Evolutionary conservation across 331 rosid genomes (phyloP).

Genomic region (Erythrophleum ivorense): DNA sequence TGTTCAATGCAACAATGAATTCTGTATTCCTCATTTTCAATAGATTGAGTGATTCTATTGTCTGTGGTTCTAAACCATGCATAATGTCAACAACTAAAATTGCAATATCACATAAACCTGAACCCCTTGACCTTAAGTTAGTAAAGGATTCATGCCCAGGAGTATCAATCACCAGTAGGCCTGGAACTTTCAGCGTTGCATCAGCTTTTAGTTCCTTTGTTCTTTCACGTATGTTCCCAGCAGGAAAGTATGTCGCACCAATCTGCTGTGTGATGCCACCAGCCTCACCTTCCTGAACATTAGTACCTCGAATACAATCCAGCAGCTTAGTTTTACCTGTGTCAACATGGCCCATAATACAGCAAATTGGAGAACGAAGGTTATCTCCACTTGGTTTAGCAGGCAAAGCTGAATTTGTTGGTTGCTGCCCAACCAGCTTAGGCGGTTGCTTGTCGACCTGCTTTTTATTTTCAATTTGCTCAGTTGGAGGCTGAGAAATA

Average conservation of each 20-base stretch:
- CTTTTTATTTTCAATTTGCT: slow-evolving; percentile 49
- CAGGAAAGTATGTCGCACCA: slow-evolving; percentile 97
- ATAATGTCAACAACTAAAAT: slow-evolving; percentile 93
- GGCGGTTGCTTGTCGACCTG: slow-evolving; percentile 43
- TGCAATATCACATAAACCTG: slow-evolving; percentile 92
- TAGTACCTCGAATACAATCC: slow-evolving; percentile 93
- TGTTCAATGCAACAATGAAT: slow-evolving; percentile 87
- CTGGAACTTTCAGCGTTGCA: slow-evolving; percentile 91
- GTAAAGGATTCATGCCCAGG: slow-evolving; percentile 93
- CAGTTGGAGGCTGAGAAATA: slow-evolving; percentile 45
- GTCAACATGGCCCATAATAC: slow-evolving; percentile 99
- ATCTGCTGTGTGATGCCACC: slow-evolving; percentile 99
- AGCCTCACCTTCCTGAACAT: slow-evolving; percentile 99
- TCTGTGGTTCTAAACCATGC: slow-evolving; percentile 95
- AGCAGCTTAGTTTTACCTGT: slow-evolving; percentile 94
- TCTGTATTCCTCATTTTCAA: slow-evolving; percentile 94
- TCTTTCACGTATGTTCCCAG: slow-evolving; percentile 87
- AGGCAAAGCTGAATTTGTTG: slow-evolving; percentile 40
- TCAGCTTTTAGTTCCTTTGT: slow-evolving; percentile 94
- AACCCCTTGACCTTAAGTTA: slow-evolving; percentile 91
- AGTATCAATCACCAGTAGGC: slow-evolving; percentile 89
- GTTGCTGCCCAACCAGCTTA: slow-evolving; percentile 44
- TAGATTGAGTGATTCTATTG: slow-evolving; percentile 88
- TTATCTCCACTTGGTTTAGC: slow-evolving; percentile 60
- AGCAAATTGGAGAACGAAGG: slow-evolving; percentile 98